Evolutionary conservation across 805 yeast species (phyloP).

Genomic region (Crinitomyces ghanaensis): DNA sequence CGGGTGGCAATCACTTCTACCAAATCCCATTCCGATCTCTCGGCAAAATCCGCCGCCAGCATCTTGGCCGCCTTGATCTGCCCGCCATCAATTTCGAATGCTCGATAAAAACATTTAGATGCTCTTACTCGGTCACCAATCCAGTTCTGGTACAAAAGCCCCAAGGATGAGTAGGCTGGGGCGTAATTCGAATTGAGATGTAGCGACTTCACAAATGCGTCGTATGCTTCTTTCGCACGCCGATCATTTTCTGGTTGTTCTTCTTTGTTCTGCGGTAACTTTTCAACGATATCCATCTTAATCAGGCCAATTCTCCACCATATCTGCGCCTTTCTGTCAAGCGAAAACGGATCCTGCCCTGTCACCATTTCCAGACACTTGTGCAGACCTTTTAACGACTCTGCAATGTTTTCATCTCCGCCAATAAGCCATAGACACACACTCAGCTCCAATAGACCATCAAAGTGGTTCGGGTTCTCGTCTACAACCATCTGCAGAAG

Average conservation of each 20-base stretch:
- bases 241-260: conserved; percentile 17
- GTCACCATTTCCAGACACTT: conserved; percentile 33
- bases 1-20: conserved; percentile 65
- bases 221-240: conserved; percentile 39
- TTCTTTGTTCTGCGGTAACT: conserved; percentile 32
- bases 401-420: conserved; percentile 29
- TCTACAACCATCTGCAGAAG: conserved; percentile 41
- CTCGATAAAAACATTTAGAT: conserved; percentile 75
- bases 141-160: conserved; percentile 52
- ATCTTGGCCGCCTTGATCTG: conserved; percentile 66
- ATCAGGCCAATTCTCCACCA: conserved; percentile 73
- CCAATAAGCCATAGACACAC: conserved; percentile 64
- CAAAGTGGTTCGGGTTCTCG: conserved; percentile 39
- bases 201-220: conserved; percentile 43
- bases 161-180: conserved; percentile 72
- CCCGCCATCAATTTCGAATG: conserved; percentile 74
- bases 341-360: conserved; percentile 42
- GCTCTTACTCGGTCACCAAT: conserved; percentile 57
- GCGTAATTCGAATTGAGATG: conserved; percentile 56
- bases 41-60: conserved; percentile 60
- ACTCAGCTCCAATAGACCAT: conserved; percentile 57
- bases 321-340: conserved; percentile 46
- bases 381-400: conserved; percentile 35
- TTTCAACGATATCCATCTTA: too few species aligned
- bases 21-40: conserved; percentile 65